Percentiles rank a stretch among this genome's conserved stretches.
Evolutionary conservation across 139 green algal species (phyloP).

Genomic region (Medakamo hakoo): DNA sequence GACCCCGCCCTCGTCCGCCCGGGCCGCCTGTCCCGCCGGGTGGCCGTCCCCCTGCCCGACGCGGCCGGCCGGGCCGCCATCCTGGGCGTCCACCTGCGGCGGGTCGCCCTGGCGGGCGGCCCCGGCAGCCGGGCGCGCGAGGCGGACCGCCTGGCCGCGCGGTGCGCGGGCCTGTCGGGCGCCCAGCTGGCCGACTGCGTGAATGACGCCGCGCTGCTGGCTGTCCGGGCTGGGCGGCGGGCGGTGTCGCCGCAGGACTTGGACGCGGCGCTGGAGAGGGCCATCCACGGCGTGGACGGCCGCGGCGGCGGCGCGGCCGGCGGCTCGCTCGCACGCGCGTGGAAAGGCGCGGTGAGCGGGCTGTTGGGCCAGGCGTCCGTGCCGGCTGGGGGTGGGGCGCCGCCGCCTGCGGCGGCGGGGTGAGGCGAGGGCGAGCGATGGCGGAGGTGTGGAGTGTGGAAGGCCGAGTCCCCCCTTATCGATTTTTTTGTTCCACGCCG

Average conservation of each 20-base stretch:
- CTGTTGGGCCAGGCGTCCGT: neutral
- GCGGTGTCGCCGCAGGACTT: slow-evolving; percentile 46
- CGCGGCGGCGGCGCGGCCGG: neutral
- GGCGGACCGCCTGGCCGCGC: slow-evolving; percentile 4
- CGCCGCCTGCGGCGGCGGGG: too few relatives aligned
- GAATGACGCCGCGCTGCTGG: slow-evolving; percentile 79
- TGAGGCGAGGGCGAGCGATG: too few relatives aligned
- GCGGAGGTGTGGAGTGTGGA: slow-evolving; percentile 1
- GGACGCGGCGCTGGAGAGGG: slow-evolving; percentile 46
- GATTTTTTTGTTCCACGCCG: too few relatives aligned
- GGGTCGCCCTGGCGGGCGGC: slow-evolving; percentile 24
- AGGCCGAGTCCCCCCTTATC: too few relatives aligned
- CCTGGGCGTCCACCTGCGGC: slow-evolving; percentile 58
- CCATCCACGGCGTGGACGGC: slow-evolving; percentile 16
- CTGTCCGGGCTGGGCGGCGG: slow-evolving; percentile 32
- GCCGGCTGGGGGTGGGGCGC: too few relatives aligned
- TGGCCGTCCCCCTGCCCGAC: slow-evolving; percentile 64
- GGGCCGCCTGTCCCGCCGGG: slow-evolving; percentile 42
- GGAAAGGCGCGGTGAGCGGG: neutral
- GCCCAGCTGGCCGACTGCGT: slow-evolving; percentile 92
- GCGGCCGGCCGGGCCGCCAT: slow-evolving; percentile 47
- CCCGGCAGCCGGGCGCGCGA: neutral
- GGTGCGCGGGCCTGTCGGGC: slow-evolving; percentile 31
- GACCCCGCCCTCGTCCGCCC: slow-evolving; percentile 74
- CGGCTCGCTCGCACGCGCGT: neutral